phyloP scores from a whole-genome alignment of 257 asterid genomes.

The Gentiana dahurica region DNA sequence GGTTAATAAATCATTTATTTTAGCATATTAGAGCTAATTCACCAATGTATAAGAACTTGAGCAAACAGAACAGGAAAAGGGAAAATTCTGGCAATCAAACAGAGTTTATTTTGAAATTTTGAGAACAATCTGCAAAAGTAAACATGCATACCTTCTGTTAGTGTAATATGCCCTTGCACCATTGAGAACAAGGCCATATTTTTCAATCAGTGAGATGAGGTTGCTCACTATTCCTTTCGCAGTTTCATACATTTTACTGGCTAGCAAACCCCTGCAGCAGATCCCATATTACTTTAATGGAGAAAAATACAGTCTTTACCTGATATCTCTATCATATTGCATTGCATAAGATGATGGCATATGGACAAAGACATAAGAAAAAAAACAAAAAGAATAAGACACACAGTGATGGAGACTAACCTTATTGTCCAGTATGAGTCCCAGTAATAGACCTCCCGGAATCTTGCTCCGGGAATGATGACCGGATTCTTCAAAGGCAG shows the following conservation, averaged over 20 bases:
- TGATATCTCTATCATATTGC: too few species aligned
- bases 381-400: too few species aligned
- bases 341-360: too few species aligned
- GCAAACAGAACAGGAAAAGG: too few species aligned
- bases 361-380: too few species aligned
- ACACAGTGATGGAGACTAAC: constrained; percentile 14
- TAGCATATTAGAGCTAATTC: too few species aligned
- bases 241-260: constrained; percentile 75
- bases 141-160: constrained; percentile 56
- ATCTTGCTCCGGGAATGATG: constrained; percentile 82
- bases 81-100: background rate
- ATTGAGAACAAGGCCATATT: constrained; percentile 71
- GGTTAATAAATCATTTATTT: too few species aligned
- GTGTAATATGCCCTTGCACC: constrained; percentile 91
- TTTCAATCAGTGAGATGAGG: constrained; percentile 57
- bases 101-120: background rate
- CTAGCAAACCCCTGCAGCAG: constrained; percentile 74
- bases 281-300: background rate
- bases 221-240: constrained; percentile 86
- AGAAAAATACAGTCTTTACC: too few species aligned
- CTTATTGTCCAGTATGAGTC: constrained; percentile 91
- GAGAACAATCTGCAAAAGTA: background rate
- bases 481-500: constrained; percentile 62
- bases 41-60: too few species aligned
- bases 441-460: constrained; percentile 91